These are phyloP conservation scores for Capronia americana DNA, from an alignment of 2,329 filamentous ascomycete genomes.

Conservation along the genomic window DNA sequence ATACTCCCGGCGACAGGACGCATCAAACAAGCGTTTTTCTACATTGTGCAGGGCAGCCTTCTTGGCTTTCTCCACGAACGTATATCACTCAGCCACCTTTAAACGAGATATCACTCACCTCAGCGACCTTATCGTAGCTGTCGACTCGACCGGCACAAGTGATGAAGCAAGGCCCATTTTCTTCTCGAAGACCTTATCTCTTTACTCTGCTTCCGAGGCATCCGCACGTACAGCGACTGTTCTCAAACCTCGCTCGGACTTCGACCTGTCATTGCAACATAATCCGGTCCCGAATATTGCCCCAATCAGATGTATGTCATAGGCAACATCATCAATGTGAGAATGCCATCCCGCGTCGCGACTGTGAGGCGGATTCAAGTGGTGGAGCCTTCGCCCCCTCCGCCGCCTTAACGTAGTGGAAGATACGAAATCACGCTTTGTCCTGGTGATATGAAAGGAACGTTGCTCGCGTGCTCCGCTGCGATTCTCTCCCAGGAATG, in stretches of 20 bases:
- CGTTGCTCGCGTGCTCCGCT: too few relatives aligned
- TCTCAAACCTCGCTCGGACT: neutral
- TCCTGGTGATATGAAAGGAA: too few relatives aligned
- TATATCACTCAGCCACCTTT: constrained; percentile 17
- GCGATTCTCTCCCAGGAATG: too few relatives aligned
- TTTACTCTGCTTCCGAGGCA: constrained; percentile 3
- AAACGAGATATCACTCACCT: constrained; percentile 3
- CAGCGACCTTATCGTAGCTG: constrained; percentile 8
- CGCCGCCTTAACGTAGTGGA: neutral
- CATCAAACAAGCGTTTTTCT: too few relatives aligned
- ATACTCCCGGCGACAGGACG: too few relatives aligned
- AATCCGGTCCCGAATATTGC: neutral
- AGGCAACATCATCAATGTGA: neutral
- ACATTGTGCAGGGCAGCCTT: too few relatives aligned
- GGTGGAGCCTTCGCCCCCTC: neutral
- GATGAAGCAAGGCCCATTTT: neutral
- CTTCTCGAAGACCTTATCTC: constrained; percentile 17
- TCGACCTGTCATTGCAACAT: constrained; percentile 11
- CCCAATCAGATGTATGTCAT: neutral
- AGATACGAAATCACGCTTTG: neutral
- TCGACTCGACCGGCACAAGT: neutral
- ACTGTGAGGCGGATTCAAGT: neutral
- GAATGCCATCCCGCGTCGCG: constrained; percentile 12
- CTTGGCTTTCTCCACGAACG: neutral
- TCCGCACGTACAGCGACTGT: neutral